Evolutionary conservation across 768 basidiomycete species (phyloP), one percentile per base, ranked within the genome.

Genomic region (Cubamyces sp.): DNA sequence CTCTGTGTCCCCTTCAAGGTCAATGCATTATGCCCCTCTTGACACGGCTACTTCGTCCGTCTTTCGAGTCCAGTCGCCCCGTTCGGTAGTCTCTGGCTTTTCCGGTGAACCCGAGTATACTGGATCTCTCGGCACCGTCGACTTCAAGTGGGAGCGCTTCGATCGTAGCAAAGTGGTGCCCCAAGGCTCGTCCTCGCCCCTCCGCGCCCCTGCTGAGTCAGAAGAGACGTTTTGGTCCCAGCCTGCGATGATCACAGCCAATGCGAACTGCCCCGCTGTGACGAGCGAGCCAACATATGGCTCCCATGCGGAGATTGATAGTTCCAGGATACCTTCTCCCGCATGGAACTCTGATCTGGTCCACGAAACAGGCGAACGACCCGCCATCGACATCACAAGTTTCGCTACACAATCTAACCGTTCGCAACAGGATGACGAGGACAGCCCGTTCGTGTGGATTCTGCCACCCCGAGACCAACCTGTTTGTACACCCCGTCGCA

Each of bases 91-190:
- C 5, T 7, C 1, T 16, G 15, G 16, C 4, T 26, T 2, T 49
- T 18, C 48, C 28, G 25, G 2, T 28, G 25, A 16, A 14, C 7
- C n/a, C 14, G 5, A 15, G 2, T 5, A 3, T 3, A 16, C 21
- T 49, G 26, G 1, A 47, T 5, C 78, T 63, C 68, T 74, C 47
- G 70, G 74, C 6, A 67, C 68, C 4, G 72, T 87, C 9, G 82
- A 83, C 66, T 88, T 88, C 65, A 77, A 69, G 54, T 88, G 87
- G 87, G 71, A 74, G 48, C 80, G 81, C 9, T 88, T 87, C 65
- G 69, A 77, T 18, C 64, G 64, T 5, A 25, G 61, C 15, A 15
- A 50, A 0, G 19, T 50, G 6, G 18, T 41, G 4, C 25, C 23
- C 3, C 46, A 52, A 15, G 15, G 23, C 1, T 45, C 61, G 19